Evolutionary conservation across 495 filamentous ascomycete species (phyloP), one percentile per base, ranked within the genome.

Genomic region (Penicillium manginii): DNA sequence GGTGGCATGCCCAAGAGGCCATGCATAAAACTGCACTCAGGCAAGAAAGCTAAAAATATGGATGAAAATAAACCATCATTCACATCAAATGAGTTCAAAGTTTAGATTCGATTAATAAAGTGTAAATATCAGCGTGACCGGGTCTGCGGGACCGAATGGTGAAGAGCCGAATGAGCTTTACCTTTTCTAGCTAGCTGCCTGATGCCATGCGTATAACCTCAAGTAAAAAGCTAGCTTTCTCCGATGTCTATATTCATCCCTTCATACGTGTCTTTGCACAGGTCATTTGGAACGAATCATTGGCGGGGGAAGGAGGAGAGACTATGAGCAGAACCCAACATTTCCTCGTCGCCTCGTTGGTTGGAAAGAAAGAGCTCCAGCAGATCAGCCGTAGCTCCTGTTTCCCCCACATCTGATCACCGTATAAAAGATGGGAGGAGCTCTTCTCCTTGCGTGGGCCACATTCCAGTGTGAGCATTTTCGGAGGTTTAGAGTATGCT

Each of bases 401-500:
- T 50, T 4, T 17, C 17, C 47, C 33, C 37, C 22, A n/a, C 32
- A 54, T 22, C 35, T 45, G 58, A 59, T 21, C 32, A 12, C n/a
- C 49, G 52, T 56, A 67, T 56, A 50, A 29, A 64, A 43, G 32
- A 9, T 22, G 8, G 52, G 50, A 12, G 52, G 37, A 50, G 35
- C 21, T 29, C 23, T 14, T 29, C 62, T 60, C 64, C 65, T 69
- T 69, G 54, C 67, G 18, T 54, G 22, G 29, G 10, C 32, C 29
- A 48, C 67, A 70, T 70, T 70, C 67, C 64, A 55, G 22, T 21
- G 26, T 45, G 52, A 55, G 59, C 54, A 65, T 65, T 59, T 57
- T 59, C 67, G 62, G 67, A 70, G 59, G 47, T 67, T 70, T 59
- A 62, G 59, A 40, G 65, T 65, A 70, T 70, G 67, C 58, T 53